Base-by-base conservation (phyloP, 352 stramenopile genomes). In the Phytophthora pseudosyringae region DNA sequence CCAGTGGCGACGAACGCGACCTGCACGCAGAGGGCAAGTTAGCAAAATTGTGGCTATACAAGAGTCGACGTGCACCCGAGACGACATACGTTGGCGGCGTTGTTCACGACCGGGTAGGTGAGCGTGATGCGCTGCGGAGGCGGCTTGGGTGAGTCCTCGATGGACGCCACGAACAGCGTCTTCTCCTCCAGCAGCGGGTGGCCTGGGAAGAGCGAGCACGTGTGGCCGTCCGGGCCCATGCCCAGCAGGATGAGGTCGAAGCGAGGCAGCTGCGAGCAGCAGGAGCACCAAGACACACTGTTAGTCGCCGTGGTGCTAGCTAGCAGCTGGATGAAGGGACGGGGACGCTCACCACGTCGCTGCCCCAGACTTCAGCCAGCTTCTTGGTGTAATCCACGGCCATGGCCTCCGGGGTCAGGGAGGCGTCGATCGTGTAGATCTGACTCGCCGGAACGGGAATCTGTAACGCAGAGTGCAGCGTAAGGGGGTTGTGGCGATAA, bases 221-320 rank as follows among this genome's bases (percentile, higher is more conserved):
- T 99, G 83, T 99, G 98, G 11, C 98, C 98, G 73, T 99, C 98
- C 5, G 97, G 97, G 18, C 98, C 98, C 85, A 99, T 98, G 35
- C 98, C 98, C 3, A 99, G 81, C 36, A 99, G 66, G 18, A 98
- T 92, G 54, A 98, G 71, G 72, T 99, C 97, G 47, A 99, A 97
- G 61, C 82, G 81, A 36, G 94, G 93, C 9, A 93, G 70, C 86
- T 94, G 46, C 35, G 62, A 9, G 15, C 4, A 32, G n/a, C 31
- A 56, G 29, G 39, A 63, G 21, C 8, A 54, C 5, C n/a, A 28
- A 63, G 21, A 5, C 50, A 8, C n/a, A 28, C 38, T 7, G 43
- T 67, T 47, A 70, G 47, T 32, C 13, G 38, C 26, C 11, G 29
- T 54, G 10, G 12, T 15, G 8, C 11, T 9, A 54, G 9, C 25